A percentile compares a stretch with the other conserved stretches of the same genome.
Evolutionary conservation across 768 basidiomycete species (phyloP).

Genomic region (Agrocybe pediades): DNA sequence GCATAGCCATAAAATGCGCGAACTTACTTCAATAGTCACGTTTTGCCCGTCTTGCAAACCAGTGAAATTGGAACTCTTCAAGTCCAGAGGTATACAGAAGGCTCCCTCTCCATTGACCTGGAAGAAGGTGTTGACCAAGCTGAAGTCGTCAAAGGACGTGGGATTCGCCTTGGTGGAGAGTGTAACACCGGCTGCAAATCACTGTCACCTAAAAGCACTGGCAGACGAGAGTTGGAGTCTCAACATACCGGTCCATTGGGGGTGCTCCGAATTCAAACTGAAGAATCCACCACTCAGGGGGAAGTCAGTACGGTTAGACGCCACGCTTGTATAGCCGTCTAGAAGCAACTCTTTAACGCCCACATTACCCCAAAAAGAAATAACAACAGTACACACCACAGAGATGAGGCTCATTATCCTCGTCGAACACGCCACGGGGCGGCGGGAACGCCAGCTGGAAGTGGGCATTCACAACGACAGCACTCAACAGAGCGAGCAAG

Average conservation of each 20-base stretch:
- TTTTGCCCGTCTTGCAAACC: constrained; percentile 62
- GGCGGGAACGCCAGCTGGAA: constrained; percentile 79
- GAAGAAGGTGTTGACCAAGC: constrained; percentile 50
- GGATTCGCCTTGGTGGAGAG: constrained; percentile 60
- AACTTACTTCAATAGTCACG: constrained; percentile 64
- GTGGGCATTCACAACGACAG: constrained; percentile 61
- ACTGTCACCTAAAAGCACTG: neutral
- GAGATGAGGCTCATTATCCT: constrained; percentile 57
- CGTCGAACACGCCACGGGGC: constrained; percentile 70
- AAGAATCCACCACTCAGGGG: constrained; percentile 67
- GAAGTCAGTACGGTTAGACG: constrained; percentile 64
- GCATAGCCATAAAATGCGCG: neutral
- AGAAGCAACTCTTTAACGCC: constrained; percentile 1
- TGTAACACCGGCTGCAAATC: constrained; percentile 47
- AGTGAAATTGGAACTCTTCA: constrained; percentile 51
- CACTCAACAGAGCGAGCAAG: constrained; percentile 32
- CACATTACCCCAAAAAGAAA: neutral
- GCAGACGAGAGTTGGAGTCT: constrained; percentile 1
- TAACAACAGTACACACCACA: constrained; percentile 59
- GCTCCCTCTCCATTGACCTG: constrained; percentile 55
- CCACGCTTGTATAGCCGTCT: constrained; percentile 65
- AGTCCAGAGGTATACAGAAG: constrained; percentile 69
- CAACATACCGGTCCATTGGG: constrained; percentile 55
- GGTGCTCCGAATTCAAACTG: constrained; percentile 66
- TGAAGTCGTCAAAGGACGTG: constrained; percentile 66